phyloP scores from a whole-genome alignment of 352 stramenopile species.

The Phytopythium vexans region DNA sequence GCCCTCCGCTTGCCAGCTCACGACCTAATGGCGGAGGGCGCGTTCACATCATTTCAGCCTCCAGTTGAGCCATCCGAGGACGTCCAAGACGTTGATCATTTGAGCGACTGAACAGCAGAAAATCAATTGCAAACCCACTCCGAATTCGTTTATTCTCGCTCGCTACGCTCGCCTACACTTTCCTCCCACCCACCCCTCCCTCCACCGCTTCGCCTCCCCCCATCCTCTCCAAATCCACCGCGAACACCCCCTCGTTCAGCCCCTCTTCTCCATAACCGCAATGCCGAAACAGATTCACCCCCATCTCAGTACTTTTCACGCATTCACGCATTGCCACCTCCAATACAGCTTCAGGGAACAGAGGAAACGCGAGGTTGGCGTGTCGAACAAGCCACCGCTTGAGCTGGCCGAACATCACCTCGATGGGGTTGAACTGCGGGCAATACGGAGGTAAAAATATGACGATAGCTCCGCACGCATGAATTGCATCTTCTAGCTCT shows the following conservation, averaged over 20 bases:
- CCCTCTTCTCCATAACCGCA: slow-evolving; percentile 7
- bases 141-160: slow-evolving; percentile 5
- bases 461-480: slow-evolving; percentile 7
- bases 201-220: not conserved
- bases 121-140: too few species aligned
- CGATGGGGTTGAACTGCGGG: slow-evolving; percentile 20
- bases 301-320: slow-evolving; percentile 3
- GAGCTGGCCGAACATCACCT: slow-evolving; percentile 17
- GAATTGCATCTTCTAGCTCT: slow-evolving; percentile 12
- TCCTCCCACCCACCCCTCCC: slow-evolving; percentile 1
- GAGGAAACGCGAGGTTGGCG: slow-evolving; percentile 11
- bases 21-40: slow-evolving; percentile 1
- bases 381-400: slow-evolving; percentile 16
- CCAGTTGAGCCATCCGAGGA: slow-evolving; percentile 5
- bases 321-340: slow-evolving; percentile 12
- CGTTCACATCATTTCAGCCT: slow-evolving; percentile 8
- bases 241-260: slow-evolving; percentile 2
- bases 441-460: slow-evolving; percentile 17
- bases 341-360: slow-evolving; percentile 6
- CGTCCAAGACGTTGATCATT: slow-evolving; percentile 12
- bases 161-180: slow-evolving; percentile 6
- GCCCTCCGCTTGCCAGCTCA: too few species aligned
- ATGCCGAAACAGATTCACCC: slow-evolving; percentile 11
- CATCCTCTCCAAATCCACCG: not conserved
- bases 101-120: slow-evolving; percentile 4